A percentile compares a stretch with the other conserved stretches of the same genome.
phyloP scores from a whole-genome alignment of 177 flowering plant genomes.

The Vitis hybrid region DNA sequence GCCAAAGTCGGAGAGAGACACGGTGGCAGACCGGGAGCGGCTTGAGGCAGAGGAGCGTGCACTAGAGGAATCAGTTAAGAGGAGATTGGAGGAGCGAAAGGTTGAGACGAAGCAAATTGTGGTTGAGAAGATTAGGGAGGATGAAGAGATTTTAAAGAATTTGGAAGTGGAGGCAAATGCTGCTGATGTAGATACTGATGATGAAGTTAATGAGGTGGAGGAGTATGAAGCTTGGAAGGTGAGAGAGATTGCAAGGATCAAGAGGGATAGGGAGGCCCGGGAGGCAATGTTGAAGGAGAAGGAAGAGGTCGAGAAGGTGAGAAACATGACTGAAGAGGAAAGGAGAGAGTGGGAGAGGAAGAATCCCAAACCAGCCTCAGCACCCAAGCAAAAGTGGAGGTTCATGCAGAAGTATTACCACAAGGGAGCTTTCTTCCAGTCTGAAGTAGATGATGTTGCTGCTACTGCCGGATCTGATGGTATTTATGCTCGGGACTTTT shows the following conservation, averaged over 20 bases:
- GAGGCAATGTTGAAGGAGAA: slow-evolving; percentile 83
- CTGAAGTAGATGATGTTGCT: slow-evolving; percentile 52
- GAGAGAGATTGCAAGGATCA: slow-evolving; percentile 89
- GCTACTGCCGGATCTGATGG: slow-evolving; percentile 54
- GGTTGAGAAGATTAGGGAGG: slow-evolving; percentile 77
- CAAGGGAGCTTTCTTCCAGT: slow-evolving; percentile 95
- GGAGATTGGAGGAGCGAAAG: slow-evolving; percentile 64
- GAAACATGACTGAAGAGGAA: slow-evolving; percentile 95
- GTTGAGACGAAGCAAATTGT: slow-evolving; percentile 75
- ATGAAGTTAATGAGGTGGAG: slow-evolving; percentile 87
- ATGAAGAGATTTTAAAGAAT: slow-evolving; percentile 70
- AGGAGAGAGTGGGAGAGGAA: slow-evolving; percentile 93
- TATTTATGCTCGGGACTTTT: slow-evolving; percentile 73
- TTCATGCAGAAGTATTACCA: slow-evolving; percentile 98
- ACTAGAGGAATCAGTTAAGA: slow-evolving; percentile 63
- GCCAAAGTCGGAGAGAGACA: slow-evolving; percentile 83
- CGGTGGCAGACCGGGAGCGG: slow-evolving; percentile 82
- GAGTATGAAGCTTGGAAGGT: slow-evolving; percentile 92
- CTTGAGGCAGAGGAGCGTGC: slow-evolving; percentile 80
- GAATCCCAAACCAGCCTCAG: slow-evolving; percentile 65
- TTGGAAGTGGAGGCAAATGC: slow-evolving; percentile 64
- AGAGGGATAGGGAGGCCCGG: slow-evolving; percentile 84
- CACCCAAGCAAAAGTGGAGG: slow-evolving; percentile 80
- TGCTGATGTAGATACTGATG: slow-evolving; percentile 89
- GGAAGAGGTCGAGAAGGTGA: slow-evolving; percentile 91